Percentiles rank a stretch among this genome's conserved stretches.
These are phyloP conservation scores for Coccomyxa sp. DNA, from an alignment of 139 green algal species.

Conservation along the genomic window DNA sequence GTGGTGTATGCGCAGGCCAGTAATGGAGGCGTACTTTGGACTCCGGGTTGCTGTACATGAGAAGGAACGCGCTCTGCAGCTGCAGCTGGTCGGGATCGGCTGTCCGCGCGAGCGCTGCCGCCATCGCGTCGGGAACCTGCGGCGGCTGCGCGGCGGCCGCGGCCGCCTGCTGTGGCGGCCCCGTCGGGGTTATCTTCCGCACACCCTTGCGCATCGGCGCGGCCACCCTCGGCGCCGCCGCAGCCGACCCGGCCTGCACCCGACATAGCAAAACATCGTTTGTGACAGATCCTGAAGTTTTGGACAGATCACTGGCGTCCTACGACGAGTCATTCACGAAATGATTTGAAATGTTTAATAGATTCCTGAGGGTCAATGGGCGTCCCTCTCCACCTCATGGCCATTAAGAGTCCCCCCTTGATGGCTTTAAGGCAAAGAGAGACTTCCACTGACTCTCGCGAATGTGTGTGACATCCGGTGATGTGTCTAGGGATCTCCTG, in stretches of 20 bases:
- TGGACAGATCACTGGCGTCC: neutral
- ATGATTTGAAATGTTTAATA: too few species aligned
- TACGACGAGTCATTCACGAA: too few species aligned
- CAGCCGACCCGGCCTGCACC: neutral
- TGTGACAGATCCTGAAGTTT: neutral
- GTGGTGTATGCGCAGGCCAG: neutral
- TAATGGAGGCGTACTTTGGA: constrained; percentile 13
- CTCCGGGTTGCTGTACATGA: constrained; percentile 38
- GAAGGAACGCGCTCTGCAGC: constrained; percentile 40
- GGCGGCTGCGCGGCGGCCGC: neutral
- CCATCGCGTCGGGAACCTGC: neutral
- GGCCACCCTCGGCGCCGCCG: neutral
- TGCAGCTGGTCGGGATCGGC: constrained; percentile 2
- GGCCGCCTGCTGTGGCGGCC: neutral
- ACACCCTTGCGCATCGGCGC: neutral
- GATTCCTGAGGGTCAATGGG: too few species aligned
- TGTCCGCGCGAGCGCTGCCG: neutral
- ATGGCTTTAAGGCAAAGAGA: too few species aligned
- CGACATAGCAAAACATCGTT: neutral
- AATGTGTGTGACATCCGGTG: too few species aligned
- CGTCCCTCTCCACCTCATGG: too few species aligned
- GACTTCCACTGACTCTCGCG: too few species aligned
- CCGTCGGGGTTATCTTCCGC: constrained; percentile 1
- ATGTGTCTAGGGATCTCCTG: too few species aligned
- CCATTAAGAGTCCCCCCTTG: too few species aligned